phyloP scores from a whole-genome alignment of 2,329 filamentous ascomycete genomes.

The Nakataea oryzae region DNA sequence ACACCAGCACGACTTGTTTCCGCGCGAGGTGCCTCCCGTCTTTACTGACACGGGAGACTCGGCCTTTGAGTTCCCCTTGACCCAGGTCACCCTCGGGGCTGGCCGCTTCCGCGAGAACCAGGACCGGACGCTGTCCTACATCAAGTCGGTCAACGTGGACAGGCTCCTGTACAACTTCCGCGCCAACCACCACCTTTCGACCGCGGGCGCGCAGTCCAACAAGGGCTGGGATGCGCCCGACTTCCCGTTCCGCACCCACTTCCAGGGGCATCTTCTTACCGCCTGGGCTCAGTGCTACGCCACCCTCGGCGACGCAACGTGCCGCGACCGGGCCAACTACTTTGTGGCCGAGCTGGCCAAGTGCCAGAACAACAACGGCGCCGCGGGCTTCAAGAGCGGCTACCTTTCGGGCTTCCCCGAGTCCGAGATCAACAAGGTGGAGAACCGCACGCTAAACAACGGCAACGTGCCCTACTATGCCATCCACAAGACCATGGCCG shows the following conservation, averaged over 20 bases:
- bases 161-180: slow-evolving; percentile 38
- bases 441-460: slow-evolving; percentile 29
- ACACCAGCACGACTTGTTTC: background rate
- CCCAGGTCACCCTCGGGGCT: slow-evolving; percentile 24
- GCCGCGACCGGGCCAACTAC: slow-evolving; percentile 30
- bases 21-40: background rate
- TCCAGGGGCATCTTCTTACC: slow-evolving; percentile 39
- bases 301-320: slow-evolving; percentile 26
- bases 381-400: slow-evolving; percentile 29
- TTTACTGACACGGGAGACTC: background rate
- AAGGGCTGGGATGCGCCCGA: slow-evolving; percentile 43
- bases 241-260: slow-evolving; percentile 40
- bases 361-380: slow-evolving; percentile 38
- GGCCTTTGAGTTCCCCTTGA: slow-evolving; percentile 23
- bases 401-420: slow-evolving; percentile 43
- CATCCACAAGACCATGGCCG: slow-evolving; percentile 42
- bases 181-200: slow-evolving; percentile 31
- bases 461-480: slow-evolving; percentile 44
- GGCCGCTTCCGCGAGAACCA: slow-evolving; percentile 30
- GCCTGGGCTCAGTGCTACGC: slow-evolving; percentile 26
- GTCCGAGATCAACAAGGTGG: slow-evolving; percentile 33
- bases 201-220: slow-evolving; percentile 30
- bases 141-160: slow-evolving; percentile 32
- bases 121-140: slow-evolving; percentile 33
- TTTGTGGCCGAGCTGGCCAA: slow-evolving; percentile 36